A percentile compares a stretch with the other conserved stretches of the same genome.
These are phyloP conservation scores for Ceratobasidium sp. DNA, from an alignment of 1,284 basidiomycete species.

Conservation along the genomic window DNA sequence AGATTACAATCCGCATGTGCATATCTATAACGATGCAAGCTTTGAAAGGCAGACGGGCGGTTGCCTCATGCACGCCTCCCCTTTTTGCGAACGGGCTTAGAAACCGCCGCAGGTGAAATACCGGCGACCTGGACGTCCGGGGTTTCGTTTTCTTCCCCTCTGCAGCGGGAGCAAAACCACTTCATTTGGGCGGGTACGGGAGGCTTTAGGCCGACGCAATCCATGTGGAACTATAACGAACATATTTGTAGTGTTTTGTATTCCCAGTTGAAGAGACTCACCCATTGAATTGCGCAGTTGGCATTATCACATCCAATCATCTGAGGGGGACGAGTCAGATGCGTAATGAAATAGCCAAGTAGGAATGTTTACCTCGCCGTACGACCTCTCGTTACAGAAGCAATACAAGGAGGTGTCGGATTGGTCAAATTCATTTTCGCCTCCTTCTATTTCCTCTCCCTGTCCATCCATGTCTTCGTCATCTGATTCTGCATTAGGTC, in stretches of 20 bases:
- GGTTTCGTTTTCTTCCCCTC: slow-evolving; percentile 33
- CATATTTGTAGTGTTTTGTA: neutral
- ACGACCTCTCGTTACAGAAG: slow-evolving; percentile 68
- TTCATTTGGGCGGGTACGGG: slow-evolving; percentile 47
- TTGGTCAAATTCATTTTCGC: slow-evolving; percentile 54
- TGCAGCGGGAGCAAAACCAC: slow-evolving; percentile 49
- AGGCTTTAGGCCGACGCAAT: slow-evolving; percentile 48
- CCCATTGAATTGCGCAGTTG: slow-evolving; percentile 75
- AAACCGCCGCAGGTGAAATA: slow-evolving; percentile 33
- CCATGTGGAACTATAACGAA: slow-evolving; percentile 48
- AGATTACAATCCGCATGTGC: neutral
- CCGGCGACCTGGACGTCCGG: slow-evolving; percentile 36
- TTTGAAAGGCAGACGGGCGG: too few species aligned
- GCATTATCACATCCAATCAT: slow-evolving; percentile 76
- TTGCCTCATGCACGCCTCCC: slow-evolving; percentile 24
- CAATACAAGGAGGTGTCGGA: slow-evolving; percentile 65
- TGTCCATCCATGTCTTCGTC: slow-evolving; percentile 59
- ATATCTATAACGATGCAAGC: too few species aligned
- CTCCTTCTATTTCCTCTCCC: slow-evolving; percentile 57
- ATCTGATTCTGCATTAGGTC: slow-evolving; percentile 58
- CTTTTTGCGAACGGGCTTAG: slow-evolving; percentile 35
- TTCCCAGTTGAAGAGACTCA: slow-evolving; percentile 52
- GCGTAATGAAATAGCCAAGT: slow-evolving; percentile 14
- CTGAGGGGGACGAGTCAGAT: slow-evolving; percentile 49
- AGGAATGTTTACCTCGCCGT: slow-evolving; percentile 61